These are phyloP conservation scores for Pezicula radicicola DNA, from an alignment of 2,329 filamentous ascomycete species.

Conservation along the genomic window DNA sequence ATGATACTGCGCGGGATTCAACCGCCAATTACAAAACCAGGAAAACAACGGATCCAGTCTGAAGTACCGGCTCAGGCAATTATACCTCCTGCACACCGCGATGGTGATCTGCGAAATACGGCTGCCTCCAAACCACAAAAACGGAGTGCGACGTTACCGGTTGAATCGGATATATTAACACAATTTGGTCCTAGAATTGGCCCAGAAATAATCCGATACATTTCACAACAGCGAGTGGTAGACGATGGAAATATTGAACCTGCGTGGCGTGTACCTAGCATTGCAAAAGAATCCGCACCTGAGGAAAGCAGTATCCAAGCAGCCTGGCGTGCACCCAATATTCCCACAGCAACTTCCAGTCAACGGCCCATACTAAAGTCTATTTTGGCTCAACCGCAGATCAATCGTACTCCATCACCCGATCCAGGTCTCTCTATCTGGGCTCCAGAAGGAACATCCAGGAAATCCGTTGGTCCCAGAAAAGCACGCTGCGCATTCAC, in stretches of 20 bases:
- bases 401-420: constrained; percentile 22
- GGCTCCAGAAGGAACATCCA: constrained; percentile 15
- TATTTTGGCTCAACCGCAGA: constrained; percentile 12
- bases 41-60: constrained; percentile 15
- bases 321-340: constrained; percentile 12
- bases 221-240: constrained; percentile 17
- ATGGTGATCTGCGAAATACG: neutral
- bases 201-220: constrained; percentile 22
- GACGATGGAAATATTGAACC: constrained; percentile 21
- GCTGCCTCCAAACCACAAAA: neutral
- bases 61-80: constrained; percentile 6
- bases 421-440: constrained; percentile 22
- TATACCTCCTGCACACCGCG: neutral
- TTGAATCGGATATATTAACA: constrained; percentile 22
- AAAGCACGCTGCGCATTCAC: constrained; percentile 13
- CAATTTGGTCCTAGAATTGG: constrained; percentile 27
- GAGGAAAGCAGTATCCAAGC: neutral
- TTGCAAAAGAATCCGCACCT: neutral
- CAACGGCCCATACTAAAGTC: constrained; percentile 13
- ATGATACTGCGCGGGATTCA: constrained; percentile 27
- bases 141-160: constrained; percentile 13
- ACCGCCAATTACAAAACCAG: constrained; percentile 5
- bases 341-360: constrained; percentile 9
- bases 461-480: neutral
- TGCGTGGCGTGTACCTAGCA: constrained; percentile 17